Base-by-base conservation (phyloP, 768 basidiomycete species). In the Boletus barrowsii region DNA sequence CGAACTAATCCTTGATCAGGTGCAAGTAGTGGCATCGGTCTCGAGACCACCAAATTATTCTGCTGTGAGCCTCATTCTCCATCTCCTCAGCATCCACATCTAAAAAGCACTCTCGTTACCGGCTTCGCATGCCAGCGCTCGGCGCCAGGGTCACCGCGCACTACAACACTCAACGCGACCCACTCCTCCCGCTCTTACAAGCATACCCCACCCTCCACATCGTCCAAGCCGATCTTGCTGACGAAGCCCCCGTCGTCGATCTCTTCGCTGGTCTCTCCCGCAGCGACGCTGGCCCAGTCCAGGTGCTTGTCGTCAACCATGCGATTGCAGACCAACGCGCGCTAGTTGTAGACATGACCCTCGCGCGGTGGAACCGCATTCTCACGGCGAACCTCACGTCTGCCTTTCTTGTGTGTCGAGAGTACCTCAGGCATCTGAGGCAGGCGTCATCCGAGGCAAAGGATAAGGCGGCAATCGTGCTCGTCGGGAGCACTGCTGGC, bases 11-110 rank as follows among this genome's bases (percentile, higher is more conserved):
- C 17, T 50, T 26, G 24, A 45, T 9, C 65, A 84, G 88, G 88
- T 46, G 87, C 87, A 2, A 87, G 83, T 60, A 87, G 88, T 4
- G 88, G 86, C 1, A 90, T 91, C 35, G 88, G 88, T 10, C 73
- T 87, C 1, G 83, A 80, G 61, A 86, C 83, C 4, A 75, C 76
- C 17, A 74, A 73, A 13, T 62, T 79, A 0, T 90, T 83, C 63
- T 75, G 84, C 32, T 74, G 86, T 83, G 54, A 64, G 74, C 71
- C 30, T 43, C 10, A 10, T 18, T 3, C 22, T 10, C 14, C 33
- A 35, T 35, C 33, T 35, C 33, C 33, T 8, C 26, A 5, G 10
- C 4, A 35, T 35, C 33, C 11, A 10, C 13, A 35, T 35, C 33
- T 35, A 35, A 35, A 35, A 35, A 10, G 10, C 6, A 10, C 20